These are phyloP conservation scores for Colletotrichum lentis DNA, from an alignment of 2,329 filamentous ascomycete species.

Conservation along the genomic window DNA sequence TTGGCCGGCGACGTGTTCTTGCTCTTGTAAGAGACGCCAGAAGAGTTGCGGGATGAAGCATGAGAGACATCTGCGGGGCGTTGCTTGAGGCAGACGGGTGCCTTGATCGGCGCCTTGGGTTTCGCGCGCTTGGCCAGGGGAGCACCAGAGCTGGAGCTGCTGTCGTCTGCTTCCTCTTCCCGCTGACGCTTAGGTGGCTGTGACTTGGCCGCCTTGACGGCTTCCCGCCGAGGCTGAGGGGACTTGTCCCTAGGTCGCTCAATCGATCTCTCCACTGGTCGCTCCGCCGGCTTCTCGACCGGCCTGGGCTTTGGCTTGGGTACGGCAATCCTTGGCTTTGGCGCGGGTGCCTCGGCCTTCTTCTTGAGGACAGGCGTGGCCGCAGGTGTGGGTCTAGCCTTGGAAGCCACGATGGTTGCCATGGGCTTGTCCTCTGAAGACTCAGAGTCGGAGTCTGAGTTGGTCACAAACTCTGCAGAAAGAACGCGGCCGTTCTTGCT, in stretches of 20 bases:
- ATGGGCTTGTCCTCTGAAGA: slow-evolving; percentile 60
- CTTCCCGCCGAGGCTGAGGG: slow-evolving; percentile 41
- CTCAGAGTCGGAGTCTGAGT: slow-evolving; percentile 66
- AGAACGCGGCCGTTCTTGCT: slow-evolving; percentile 57
- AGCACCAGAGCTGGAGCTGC: slow-evolving; percentile 67
- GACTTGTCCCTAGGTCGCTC: slow-evolving; percentile 43
- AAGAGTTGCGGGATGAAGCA: slow-evolving; percentile 54
- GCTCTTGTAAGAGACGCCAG: slow-evolving; percentile 52
- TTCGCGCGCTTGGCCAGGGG: slow-evolving; percentile 67
- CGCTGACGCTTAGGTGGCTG: slow-evolving; percentile 59
- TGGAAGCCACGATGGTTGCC: slow-evolving; percentile 48
- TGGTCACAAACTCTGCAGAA: slow-evolving; percentile 65
- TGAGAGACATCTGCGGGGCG: slow-evolving; percentile 60
- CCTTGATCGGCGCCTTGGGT: slow-evolving; percentile 54
- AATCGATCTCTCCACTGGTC: slow-evolving; percentile 29
- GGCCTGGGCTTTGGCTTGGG: slow-evolving; percentile 48
- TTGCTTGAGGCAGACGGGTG: slow-evolving; percentile 49
- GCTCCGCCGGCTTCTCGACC: slow-evolving; percentile 40
- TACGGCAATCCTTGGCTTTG: slow-evolving; percentile 45
- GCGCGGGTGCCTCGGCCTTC: slow-evolving; percentile 42
- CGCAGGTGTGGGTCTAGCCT: slow-evolving; percentile 43
- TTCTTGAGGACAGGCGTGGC: slow-evolving; percentile 40
- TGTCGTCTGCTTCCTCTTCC: slow-evolving; percentile 59
- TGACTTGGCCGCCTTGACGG: slow-evolving; percentile 45
- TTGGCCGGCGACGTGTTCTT: slow-evolving; percentile 65